A percentile compares a stretch with the other conserved stretches of the same genome.
Conservation (phyloP, 179 eudicot species). For the Sideroxylon spinosum region DNA sequence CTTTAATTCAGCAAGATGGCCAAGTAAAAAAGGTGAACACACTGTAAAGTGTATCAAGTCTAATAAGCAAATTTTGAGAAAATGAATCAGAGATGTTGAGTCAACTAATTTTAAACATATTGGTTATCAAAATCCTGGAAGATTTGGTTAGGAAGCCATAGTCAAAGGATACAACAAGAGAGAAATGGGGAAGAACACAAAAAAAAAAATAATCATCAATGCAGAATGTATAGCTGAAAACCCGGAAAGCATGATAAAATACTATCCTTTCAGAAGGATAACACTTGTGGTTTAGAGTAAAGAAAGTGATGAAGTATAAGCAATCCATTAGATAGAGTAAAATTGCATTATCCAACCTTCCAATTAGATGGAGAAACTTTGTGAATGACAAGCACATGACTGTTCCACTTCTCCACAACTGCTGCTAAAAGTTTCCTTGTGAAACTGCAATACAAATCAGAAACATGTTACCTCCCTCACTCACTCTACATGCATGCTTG, state of each 20-base stretch:
- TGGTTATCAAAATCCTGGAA: not conserved
- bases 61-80: not conserved
- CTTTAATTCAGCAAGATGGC: not conserved
- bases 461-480: not conserved
- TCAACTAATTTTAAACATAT: not conserved
- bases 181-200: not conserved
- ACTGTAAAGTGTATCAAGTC: not conserved
- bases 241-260: not conserved
- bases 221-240: not conserved
- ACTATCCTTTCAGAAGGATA: not conserved
- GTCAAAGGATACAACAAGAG: not conserved
- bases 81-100: not conserved
- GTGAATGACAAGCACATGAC: constrained; percentile 67
- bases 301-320: not conserved
- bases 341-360: constrained; percentile 49
- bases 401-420: constrained; percentile 68
- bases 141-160: not conserved
- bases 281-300: not conserved
- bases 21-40: not conserved
- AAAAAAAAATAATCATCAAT: not conserved
- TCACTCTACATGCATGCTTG: not conserved
- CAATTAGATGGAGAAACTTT: constrained; percentile 63
- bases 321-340: not conserved
- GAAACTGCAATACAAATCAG: constrained; percentile 40
- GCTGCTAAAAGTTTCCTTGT: constrained; percentile 72